Percentiles rank a stretch among this genome's conserved stretches.
phyloP scores from a whole-genome alignment of 2,329 filamentous ascomycete genomes.

The Grosmannia penicillata region DNA sequence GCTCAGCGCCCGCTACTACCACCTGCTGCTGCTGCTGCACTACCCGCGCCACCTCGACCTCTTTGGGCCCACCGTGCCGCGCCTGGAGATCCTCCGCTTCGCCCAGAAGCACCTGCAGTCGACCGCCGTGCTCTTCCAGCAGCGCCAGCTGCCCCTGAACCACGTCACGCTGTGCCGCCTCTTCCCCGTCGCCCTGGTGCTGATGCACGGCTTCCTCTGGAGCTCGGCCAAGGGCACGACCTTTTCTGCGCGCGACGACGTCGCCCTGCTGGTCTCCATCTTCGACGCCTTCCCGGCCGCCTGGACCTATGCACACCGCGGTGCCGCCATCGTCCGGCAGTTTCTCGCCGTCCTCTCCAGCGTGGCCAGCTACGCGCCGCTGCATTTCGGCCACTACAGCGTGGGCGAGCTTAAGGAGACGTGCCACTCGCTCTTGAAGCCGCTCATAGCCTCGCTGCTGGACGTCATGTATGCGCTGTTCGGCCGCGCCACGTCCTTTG shows the following conservation, averaged over 20 bases:
- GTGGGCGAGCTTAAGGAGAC: too few species aligned
- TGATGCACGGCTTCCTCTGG: constrained; percentile 18
- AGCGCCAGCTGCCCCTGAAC: constrained; percentile 27
- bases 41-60: constrained; percentile 19
- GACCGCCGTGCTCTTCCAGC: constrained; percentile 24
- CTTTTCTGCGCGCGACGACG: constrained; percentile 20
- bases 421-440: too few species aligned
- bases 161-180: constrained; percentile 24
- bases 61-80: constrained; percentile 13
- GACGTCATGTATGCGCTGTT: too few species aligned
- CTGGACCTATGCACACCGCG: constrained; percentile 21
- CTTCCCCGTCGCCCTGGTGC: constrained; percentile 21
- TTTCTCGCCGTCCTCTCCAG: constrained; percentile 13
- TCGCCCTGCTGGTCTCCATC: constrained; percentile 14
- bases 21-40: constrained; percentile 27
- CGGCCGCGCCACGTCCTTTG: too few species aligned
- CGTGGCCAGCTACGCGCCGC: too few species aligned
- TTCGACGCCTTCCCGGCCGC: constrained; percentile 17
- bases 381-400: too few species aligned
- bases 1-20: constrained; percentile 27
- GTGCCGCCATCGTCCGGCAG: constrained; percentile 19
- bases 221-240: constrained; percentile 12
- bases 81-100: constrained; percentile 21
- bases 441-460: too few species aligned
- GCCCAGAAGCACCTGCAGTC: constrained; percentile 27